These are phyloP conservation scores for Colletotrichum lentis DNA, from an alignment of 2,329 filamentous ascomycete species.

Conservation along the genomic window DNA sequence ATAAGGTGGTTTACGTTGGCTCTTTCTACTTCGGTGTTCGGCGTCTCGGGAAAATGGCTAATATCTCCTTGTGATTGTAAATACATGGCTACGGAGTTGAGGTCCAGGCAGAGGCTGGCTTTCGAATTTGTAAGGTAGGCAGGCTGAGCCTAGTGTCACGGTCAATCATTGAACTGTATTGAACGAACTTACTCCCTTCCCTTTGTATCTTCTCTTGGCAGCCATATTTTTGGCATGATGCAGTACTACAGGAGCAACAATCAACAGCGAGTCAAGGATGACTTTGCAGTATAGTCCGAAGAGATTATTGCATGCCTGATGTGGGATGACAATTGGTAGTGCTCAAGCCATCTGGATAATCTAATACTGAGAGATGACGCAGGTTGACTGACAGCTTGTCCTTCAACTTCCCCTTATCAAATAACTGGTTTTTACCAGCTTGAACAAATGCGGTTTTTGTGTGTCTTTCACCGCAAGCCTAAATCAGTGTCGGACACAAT, in stretches of 20 bases:
- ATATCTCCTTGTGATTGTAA: constrained; percentile 3
- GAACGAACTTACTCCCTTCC: background rate
- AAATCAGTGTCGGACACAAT: background rate
- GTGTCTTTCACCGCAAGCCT: background rate
- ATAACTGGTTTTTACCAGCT: no score
- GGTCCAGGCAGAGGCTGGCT: background rate
- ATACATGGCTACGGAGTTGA: constrained; percentile 15
- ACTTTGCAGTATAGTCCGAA: background rate
- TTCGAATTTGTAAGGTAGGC: background rate
- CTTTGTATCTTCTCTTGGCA: background rate
- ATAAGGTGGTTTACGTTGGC: background rate
- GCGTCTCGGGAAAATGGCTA: background rate
- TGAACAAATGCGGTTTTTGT: background rate
- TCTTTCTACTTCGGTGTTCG: constrained; percentile 9
- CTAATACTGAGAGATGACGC: background rate
- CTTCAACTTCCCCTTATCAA: background rate
- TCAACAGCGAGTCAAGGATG: no score
- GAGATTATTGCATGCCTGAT: background rate
- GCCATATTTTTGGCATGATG: background rate
- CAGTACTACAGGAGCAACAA: background rate
- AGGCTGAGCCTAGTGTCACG: background rate
- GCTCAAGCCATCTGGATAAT: background rate
- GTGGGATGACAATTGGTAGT: background rate
- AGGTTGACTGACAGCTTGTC: background rate
- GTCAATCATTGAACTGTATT: background rate